Evolutionary conservation across 1,284 basidiomycete genomes (phyloP).

Genomic region (Cryptococcus sp.): DNA sequence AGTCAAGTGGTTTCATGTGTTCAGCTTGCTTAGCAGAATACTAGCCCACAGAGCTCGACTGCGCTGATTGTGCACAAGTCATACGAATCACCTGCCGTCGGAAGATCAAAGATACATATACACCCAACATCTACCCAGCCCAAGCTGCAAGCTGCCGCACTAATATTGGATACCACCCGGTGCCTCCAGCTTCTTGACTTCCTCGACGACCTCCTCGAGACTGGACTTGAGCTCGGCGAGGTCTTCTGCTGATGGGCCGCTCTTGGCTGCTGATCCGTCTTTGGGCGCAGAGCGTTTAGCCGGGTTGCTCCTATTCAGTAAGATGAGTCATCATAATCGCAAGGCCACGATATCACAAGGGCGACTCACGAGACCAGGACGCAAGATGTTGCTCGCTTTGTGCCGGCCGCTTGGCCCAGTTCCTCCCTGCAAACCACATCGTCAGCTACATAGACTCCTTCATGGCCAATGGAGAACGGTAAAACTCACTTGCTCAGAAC

Average conservation of each 20-base stretch:
- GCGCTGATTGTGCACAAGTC: neutral
- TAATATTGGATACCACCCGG: conserved; percentile 24
- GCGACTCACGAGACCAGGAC: conserved; percentile 72
- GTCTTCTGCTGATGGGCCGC: conserved; percentile 63
- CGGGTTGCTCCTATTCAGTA: conserved; percentile 56
- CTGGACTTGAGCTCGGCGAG: conserved; percentile 62
- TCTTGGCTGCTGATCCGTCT: conserved; percentile 62
- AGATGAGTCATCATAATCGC: neutral
- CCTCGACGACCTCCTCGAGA: conserved; percentile 73
- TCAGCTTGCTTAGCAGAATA: conserved; percentile 8
- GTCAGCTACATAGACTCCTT: neutral
- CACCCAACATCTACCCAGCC: neutral
- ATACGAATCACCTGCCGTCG: neutral
- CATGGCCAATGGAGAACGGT: no score
- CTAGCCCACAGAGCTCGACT: neutral
- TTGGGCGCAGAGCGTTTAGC: conserved; percentile 40
- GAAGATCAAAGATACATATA: conserved; percentile 18
- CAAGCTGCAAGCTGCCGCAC: neutral
- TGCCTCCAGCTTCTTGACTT: conserved; percentile 70
- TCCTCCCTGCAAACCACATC: conserved; percentile 68
- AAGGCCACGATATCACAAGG: conserved; percentile 15
- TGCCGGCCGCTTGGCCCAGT: conserved; percentile 90
- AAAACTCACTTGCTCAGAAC: conserved; percentile 51
- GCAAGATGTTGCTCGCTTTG: conserved; percentile 96
- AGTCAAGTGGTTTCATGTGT: no score